phyloP scores from a whole-genome alignment of 768 basidiomycete species.

The Suillus fuscotomentosus region DNA sequence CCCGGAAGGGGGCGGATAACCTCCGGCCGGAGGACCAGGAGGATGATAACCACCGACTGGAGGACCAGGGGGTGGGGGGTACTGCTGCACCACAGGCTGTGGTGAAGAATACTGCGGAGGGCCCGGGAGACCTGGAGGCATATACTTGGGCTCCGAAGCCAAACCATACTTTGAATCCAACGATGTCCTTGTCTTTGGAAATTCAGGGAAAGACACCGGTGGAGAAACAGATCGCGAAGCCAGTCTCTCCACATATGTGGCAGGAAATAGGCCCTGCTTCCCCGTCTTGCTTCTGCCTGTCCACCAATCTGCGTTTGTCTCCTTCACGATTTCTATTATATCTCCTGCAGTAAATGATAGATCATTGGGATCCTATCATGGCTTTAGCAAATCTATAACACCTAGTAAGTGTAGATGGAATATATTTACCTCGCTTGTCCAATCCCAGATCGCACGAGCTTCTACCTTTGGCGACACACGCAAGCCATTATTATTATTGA shows the following conservation, averaged over 20 bases:
- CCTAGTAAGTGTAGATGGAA: not conserved
- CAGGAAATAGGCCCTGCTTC: constrained; percentile 74
- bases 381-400: constrained; percentile 9
- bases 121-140: constrained; percentile 3
- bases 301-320: constrained; percentile 93
- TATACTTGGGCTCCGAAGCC: constrained; percentile 11
- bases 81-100: not conserved
- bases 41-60: constrained; percentile 13
- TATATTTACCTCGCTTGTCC: constrained; percentile 27
- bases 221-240: constrained; percentile 18
- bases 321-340: constrained; percentile 73
- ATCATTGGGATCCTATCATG: constrained; percentile 67
- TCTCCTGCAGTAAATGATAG: constrained; percentile 75
- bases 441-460: constrained; percentile 29
- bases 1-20: constrained; percentile 14
- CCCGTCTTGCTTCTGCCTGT: constrained; percentile 62
- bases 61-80: constrained; percentile 12
- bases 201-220: constrained; percentile 17
- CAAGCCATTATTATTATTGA: not conserved
- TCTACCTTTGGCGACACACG: constrained; percentile 16
- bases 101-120: constrained; percentile 11
- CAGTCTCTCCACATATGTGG: constrained; percentile 66
- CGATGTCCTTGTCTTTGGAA: constrained; percentile 16
- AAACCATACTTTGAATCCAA: constrained; percentile 7
- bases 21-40: constrained; percentile 1